Percentiles rank a stretch among this genome's conserved stretches.
Evolutionary conservation across 1,139 yeast genomes (phyloP).

Genomic region (Candida frijolesensis): DNA sequence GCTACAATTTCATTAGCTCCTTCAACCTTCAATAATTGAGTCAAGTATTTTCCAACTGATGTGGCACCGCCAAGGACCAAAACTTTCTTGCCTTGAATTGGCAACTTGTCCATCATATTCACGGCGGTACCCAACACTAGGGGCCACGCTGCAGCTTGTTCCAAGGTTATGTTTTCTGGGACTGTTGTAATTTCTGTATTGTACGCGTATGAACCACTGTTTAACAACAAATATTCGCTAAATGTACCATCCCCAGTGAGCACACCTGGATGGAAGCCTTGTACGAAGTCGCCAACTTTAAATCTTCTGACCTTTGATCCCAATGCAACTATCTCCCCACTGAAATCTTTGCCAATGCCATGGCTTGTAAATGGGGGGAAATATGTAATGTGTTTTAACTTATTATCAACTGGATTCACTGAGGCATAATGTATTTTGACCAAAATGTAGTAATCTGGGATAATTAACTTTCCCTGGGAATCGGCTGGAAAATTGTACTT

Average conservation of each 20-base stretch:
- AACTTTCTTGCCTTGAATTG: slow-evolving; percentile 27
- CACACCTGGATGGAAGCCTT: slow-evolving; percentile 50
- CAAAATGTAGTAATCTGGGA: slow-evolving; percentile 47
- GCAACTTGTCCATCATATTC: slow-evolving; percentile 31
- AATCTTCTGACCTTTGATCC: slow-evolving; percentile 41
- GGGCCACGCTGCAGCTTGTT: slow-evolving; percentile 62
- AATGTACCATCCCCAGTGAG: slow-evolving; percentile 53
- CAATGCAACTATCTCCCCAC: slow-evolving; percentile 62
- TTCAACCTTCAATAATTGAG: slow-evolving; percentile 56
- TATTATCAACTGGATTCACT: slow-evolving; percentile 67
- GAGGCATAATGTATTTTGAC: slow-evolving; percentile 61
- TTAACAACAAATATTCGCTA: slow-evolving; percentile 42
- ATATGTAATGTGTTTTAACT: slow-evolving; percentile 41
- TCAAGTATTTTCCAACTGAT: slow-evolving; percentile 60
- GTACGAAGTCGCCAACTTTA: slow-evolving; percentile 63
- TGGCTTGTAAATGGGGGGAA: slow-evolving; percentile 5
- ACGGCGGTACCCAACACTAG: slow-evolving; percentile 59
- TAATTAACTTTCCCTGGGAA: slow-evolving; percentile 9
- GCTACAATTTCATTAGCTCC: slow-evolving; percentile 48
- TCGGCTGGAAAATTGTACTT: not conserved
- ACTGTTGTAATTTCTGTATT: slow-evolving; percentile 40
- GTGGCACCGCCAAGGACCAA: slow-evolving; percentile 74
- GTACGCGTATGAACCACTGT: slow-evolving; percentile 21
- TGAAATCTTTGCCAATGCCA: slow-evolving; percentile 69
- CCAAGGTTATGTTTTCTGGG: slow-evolving; percentile 49